Conservation (phyloP, 352 stramenopile genomes). For the Pythium monospermum region DNA sequence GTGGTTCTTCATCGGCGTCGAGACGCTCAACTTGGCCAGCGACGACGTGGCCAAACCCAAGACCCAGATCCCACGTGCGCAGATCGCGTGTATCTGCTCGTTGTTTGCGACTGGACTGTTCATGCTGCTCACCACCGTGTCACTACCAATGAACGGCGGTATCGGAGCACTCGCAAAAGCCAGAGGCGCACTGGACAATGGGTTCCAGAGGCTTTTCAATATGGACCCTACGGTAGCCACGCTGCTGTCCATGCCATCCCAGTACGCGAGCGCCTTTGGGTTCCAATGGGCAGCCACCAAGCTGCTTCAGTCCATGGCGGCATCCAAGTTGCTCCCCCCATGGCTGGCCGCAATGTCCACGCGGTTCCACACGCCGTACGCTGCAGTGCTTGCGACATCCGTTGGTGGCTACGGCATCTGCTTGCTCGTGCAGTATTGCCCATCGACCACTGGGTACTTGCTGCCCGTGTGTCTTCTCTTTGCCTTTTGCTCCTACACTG, state of each 20-base stretch:
- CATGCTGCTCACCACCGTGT: constrained; percentile 26
- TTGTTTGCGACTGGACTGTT: constrained; percentile 7
- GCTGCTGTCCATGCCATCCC: constrained; percentile 13
- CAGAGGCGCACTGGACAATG: constrained; percentile 9
- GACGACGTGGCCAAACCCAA: constrained; percentile 35
- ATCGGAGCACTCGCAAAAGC: not conserved
- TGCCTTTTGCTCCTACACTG: constrained; percentile 24
- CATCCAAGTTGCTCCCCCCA: constrained; percentile 9
- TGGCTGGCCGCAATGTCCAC: constrained; percentile 1
- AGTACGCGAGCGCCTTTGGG: constrained; percentile 7
- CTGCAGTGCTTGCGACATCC: constrained; percentile 11
- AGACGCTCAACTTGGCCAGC: constrained; percentile 13
- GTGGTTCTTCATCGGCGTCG: constrained; percentile 21
- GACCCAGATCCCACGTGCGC: constrained; percentile 29
- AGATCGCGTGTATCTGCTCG: constrained; percentile 30
- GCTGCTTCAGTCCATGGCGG: constrained; percentile 9
- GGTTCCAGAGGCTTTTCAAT: constrained; percentile 6
- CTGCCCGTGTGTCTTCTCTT: constrained; percentile 20
- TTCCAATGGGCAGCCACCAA: constrained; percentile 8
- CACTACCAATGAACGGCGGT: constrained; percentile 15
- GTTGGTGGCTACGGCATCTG: constrained; percentile 13
- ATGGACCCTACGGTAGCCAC: constrained; percentile 1
- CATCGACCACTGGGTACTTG: not conserved
- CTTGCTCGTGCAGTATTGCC: constrained; percentile 8
- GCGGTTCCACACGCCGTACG: constrained; percentile 20